A percentile compares a stretch with the other conserved stretches of the same genome.
Conservation (phyloP, 2,329 filamentous ascomycete genomes). For the Fusarium buharicum region DNA sequence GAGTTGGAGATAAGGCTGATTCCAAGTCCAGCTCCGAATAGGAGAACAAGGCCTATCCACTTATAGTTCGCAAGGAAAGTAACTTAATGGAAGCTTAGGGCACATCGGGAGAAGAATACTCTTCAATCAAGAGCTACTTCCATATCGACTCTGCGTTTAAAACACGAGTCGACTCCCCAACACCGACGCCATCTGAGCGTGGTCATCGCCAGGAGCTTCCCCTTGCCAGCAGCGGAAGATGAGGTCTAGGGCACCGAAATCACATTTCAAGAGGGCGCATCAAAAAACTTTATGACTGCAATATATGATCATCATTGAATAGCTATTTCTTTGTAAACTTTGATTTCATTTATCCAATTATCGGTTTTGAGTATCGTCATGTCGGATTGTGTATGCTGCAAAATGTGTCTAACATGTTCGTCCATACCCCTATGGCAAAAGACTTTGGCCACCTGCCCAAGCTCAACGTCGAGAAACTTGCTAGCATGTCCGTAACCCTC, state of each 20-base stretch:
- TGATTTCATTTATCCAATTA: too few species aligned
- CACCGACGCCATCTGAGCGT: conserved; percentile 43
- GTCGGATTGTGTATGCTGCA: too few species aligned
- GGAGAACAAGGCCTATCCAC: conserved; percentile 28
- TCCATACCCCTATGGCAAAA: too few species aligned
- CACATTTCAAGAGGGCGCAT: conserved; percentile 7
- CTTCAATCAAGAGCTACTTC: conserved; percentile 39
- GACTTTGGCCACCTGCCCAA: too few species aligned
- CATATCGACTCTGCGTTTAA: conserved; percentile 42
- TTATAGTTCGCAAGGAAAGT: conserved; percentile 42
- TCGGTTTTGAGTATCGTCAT: too few species aligned
- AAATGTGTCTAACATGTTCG: too few species aligned
- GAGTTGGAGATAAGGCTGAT: conserved; percentile 38
- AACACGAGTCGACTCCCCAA: conserved; percentile 43
- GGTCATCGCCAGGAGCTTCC: conserved; percentile 37
- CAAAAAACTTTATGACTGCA: neutral
- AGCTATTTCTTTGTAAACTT: too few species aligned
- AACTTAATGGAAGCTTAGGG: conserved; percentile 28
- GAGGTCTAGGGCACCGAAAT: neutral
- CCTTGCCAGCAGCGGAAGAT: neutral
- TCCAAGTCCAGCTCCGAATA: conserved; percentile 11
- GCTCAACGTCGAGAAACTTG: too few species aligned
- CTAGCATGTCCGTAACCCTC: too few species aligned
- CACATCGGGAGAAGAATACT: conserved; percentile 23
- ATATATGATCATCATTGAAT: too few species aligned